These are phyloP conservation scores for Hypomontagnella submonticulosa DNA, from an alignment of 495 filamentous ascomycete genomes.

Conservation along the genomic window DNA sequence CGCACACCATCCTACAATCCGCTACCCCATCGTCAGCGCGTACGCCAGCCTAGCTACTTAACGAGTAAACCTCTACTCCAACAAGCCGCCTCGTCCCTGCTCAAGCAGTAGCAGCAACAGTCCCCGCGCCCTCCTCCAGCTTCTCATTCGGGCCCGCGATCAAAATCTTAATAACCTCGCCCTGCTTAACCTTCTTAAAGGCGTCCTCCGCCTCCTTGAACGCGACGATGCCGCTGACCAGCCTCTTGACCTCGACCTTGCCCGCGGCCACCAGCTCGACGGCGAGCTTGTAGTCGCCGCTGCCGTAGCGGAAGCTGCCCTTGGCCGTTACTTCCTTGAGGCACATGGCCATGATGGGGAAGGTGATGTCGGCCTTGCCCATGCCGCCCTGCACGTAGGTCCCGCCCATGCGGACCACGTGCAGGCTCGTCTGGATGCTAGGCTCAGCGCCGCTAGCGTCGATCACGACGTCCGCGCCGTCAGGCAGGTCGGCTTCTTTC, in stretches of 20 bases:
- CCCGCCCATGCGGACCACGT: constrained; percentile 76
- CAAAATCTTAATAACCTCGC: constrained; percentile 85
- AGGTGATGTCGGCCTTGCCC: constrained; percentile 78
- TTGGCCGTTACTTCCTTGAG: constrained; percentile 84
- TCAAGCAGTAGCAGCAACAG: constrained; percentile 7
- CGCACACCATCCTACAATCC: too few relatives aligned
- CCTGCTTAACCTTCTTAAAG: constrained; percentile 79
- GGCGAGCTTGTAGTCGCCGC: constrained; percentile 82
- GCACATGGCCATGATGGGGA: constrained; percentile 84
- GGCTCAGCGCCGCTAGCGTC: constrained; percentile 85
- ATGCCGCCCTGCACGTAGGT: constrained; percentile 88
- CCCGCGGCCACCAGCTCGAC: constrained; percentile 73
- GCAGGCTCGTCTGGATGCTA: constrained; percentile 77
- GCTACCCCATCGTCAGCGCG: not conserved
- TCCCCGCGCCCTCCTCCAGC: constrained; percentile 32
- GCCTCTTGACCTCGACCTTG: constrained; percentile 73
- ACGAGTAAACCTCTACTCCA: not conserved
- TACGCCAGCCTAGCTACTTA: not conserved
- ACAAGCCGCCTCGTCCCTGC: not conserved
- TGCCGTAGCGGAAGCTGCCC: constrained; percentile 85
- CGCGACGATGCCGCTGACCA: constrained; percentile 74
- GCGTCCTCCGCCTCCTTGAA: constrained; percentile 81
- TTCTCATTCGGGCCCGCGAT: constrained; percentile 76
- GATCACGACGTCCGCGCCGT: constrained; percentile 80
- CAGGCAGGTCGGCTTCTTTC: constrained; percentile 53